Evolutionary conservation across 2,329 filamentous ascomycete species (phyloP), one percentile per base, ranked within the genome.

Genomic region (Gremmenia infestans): DNA sequence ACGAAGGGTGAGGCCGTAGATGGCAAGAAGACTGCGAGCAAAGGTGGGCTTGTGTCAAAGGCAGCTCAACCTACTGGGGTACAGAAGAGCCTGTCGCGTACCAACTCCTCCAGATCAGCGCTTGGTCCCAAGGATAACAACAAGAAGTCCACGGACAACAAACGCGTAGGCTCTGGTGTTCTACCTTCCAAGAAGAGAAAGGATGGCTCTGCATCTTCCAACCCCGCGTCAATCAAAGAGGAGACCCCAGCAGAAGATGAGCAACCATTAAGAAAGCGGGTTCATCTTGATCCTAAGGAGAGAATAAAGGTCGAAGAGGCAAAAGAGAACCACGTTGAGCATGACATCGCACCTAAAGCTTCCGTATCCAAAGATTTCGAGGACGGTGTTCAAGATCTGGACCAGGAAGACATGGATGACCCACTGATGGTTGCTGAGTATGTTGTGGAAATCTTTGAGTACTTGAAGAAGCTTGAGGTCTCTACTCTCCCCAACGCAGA

Each of bases 381-480:
- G 45, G 68, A 72, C 23, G 72, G 74, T 48, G 79, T 83, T 53
- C 78, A 82, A 65, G 80, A 94, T 65, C 79, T 97, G 32, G 94
- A 97, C 69, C 79, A 78, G 50, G 94, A 97, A 72, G 94, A 99
- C 67, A 72, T 88, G 50, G 91, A 96, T 64, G 94, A 99, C 69
- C 95, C 95, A 25, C 80, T 97, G 66, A 97, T 99, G 94, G 94
- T 95, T 62, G 91, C 94, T 51, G 94, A 97, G 72, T 99, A 99
- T 68, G 92, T 96, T 50, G 87, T 87, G 58, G 94, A 99, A 70
- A 97, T 99, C 70, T 97, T 97, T 70, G 91, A 97, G 64, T 97
- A 99, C 73, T 82, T 97, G 62, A 87, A 85, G 68, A 86, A 95
- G 66, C 82, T 97, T 23, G 94, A 99, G 75, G 78, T 86, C 62